Base-by-base conservation (phyloP, 2,329 filamentous ascomycete genomes). In the Trichoderma koningiopsis region DNA sequence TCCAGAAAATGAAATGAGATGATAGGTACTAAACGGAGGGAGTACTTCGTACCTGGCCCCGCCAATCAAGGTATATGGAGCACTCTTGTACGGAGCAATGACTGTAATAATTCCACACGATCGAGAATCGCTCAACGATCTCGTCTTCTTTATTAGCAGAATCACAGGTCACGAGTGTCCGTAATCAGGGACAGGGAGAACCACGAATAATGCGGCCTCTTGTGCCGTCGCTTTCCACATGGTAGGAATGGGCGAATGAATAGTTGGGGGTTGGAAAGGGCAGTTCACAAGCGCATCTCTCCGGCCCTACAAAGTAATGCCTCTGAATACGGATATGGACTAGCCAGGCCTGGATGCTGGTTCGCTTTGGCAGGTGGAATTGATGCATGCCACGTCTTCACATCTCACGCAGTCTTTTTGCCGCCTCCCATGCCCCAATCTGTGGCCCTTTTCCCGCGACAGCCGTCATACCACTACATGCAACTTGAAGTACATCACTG, bases 281-380 rank as follows among this genome's bases (percentile, higher is more conserved):
- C 40, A 6, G 40, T 43, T 43, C 7, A 3, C 40, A 43, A 5
- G 40, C 40, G n/a, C 5, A 43, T 13, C 16, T 43, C 37, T 19
- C 31, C 8, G 7, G 31, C 31, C 5, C 13, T 40, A 19, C 37
- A 19, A 43, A 22, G 5, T n/a, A 22, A 11, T 49, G 10, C n/a
- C 8, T 49, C 47, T 24, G 22, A 24, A 24, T 13, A 24, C 24
- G n/a, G n/a, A 40, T 31, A 35, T 56, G 62, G 62, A 40, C 35
- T 19, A 24, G 52, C 52, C 24, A 11, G 19, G 52, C 24, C 56
- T 53, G 62, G 62, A 57, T 63, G 14, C 40, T 31, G 64, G 64
- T 59, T 52, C n/a, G 64, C 40, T 59, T 52, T 67, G 64, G 64
- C 55, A 37, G 64, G 64, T 67, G 53, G 29, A 59, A 52, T 27